Percentiles rank a stretch among this genome's conserved stretches.
Conservation (phyloP, 1,284 basidiomycete genomes). For the Cryptococcus sp. region DNA sequence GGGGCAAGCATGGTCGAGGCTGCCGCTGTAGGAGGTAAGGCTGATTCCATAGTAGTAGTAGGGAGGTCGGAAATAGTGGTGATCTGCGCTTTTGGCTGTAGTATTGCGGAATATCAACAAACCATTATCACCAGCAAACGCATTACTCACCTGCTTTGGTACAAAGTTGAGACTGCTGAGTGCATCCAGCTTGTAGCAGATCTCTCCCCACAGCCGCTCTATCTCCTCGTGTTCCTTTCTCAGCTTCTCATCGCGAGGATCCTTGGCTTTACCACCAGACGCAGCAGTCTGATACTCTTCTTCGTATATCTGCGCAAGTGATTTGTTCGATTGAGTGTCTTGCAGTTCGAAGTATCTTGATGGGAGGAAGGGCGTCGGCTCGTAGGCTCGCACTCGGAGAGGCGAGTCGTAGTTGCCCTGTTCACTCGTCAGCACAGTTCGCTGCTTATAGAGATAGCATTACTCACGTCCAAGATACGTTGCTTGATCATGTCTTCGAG, state of each 20-base stretch:
- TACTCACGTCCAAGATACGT: conserved; percentile 73
- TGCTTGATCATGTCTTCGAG: conserved; percentile 92
- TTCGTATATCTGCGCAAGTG: conserved; percentile 94
- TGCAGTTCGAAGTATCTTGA: conserved; percentile 86
- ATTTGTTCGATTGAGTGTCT: conserved; percentile 82
- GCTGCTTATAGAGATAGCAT: not conserved
- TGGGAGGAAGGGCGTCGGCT: conserved; percentile 86
- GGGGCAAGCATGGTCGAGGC: conserved; percentile 83
- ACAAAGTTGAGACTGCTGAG: conserved; percentile 93
- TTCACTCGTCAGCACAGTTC: not conserved
- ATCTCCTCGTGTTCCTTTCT: conserved; percentile 87
- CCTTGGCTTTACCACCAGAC: conserved; percentile 55
- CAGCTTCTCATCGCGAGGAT: conserved; percentile 86
- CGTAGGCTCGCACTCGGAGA: conserved; percentile 71
- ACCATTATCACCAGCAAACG: not conserved
- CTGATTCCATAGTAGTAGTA: conserved; percentile 83
- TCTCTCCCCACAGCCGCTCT: conserved; percentile 75
- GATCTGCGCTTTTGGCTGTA: conserved; percentile 86
- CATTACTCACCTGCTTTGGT: conserved; percentile 75
- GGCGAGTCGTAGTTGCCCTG: conserved; percentile 84
- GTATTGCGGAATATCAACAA: not conserved
- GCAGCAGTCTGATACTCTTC: conserved; percentile 77
- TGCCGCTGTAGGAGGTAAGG: conserved; percentile 79
- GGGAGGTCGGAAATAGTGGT: conserved; percentile 82
- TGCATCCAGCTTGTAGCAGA: conserved; percentile 89